Percentiles rank a stretch among this genome's conserved stretches.
Evolutionary conservation across 192 early-diverging fungal species (phyloP).

Genomic region (Thoreauomyces humboldtii): DNA sequence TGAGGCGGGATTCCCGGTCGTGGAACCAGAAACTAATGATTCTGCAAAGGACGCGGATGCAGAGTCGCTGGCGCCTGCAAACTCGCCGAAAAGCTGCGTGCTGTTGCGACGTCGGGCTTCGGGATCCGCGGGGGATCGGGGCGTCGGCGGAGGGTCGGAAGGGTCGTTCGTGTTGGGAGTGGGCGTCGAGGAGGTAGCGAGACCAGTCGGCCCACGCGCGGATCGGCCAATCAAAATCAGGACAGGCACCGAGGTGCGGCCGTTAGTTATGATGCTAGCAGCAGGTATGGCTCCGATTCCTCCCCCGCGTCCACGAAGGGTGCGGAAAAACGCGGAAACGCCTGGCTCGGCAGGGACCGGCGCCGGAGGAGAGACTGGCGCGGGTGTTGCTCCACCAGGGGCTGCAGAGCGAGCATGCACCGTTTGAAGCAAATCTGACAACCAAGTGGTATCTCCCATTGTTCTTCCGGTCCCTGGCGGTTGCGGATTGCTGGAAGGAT

Average conservation of each 20-base stretch:
- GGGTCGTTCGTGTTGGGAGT: not conserved
- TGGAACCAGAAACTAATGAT: not conserved
- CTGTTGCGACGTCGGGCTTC: not conserved
- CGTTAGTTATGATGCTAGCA: not conserved
- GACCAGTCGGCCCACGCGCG: not conserved
- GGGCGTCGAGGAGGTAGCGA: not conserved
- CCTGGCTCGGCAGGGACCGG: not conserved
- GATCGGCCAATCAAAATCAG: conserved; percentile 24
- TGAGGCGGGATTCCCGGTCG: too few relatives aligned
- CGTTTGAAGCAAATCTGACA: conserved; percentile 2
- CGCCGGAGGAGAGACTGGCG: not conserved
- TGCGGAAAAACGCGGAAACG: conserved; percentile 1
- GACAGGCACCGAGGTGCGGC: conserved; percentile 22
- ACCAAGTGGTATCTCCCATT: not conserved
- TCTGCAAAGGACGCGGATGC: not conserved
- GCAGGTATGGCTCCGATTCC: not conserved
- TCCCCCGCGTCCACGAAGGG: not conserved
- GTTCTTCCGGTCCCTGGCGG: not conserved
- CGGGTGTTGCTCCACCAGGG: not conserved
- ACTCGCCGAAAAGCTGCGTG: not conserved
- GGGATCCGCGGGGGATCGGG: not conserved
- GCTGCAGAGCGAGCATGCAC: too few relatives aligned
- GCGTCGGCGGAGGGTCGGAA: not conserved
- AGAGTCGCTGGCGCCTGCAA: not conserved
- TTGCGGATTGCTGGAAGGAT: not conserved